These are phyloP conservation scores for Diaporthe eres DNA, from an alignment of 2,329 filamentous ascomycete species.

Conservation along the genomic window DNA sequence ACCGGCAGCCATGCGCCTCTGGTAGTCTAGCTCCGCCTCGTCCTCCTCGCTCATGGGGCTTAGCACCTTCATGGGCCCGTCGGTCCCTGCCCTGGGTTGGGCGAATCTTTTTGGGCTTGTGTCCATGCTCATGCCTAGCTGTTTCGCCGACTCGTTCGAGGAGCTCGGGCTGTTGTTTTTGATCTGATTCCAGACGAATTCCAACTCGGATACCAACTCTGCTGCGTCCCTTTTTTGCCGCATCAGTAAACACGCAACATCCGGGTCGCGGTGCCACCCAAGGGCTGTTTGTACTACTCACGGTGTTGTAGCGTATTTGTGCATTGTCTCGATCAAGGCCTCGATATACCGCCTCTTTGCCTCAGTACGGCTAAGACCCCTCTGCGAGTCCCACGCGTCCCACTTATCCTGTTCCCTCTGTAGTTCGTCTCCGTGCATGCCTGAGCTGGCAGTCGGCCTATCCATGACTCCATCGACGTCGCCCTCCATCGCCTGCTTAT, in stretches of 20 bases:
- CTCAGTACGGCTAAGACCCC: conserved; percentile 86
- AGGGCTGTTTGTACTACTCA: conserved; percentile 55
- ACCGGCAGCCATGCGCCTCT: conserved; percentile 58
- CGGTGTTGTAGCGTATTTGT: conserved; percentile 91
- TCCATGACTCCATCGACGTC: conserved; percentile 96
- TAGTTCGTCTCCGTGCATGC: conserved; percentile 66
- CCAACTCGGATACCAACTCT: conserved; percentile 92
- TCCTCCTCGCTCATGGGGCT: conserved; percentile 90
- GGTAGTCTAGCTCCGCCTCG: conserved; percentile 71
- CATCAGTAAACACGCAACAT: conserved; percentile 23
- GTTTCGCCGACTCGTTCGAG: conserved; percentile 69
- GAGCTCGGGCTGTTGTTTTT: conserved; percentile 84
- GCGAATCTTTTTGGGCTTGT: conserved; percentile 60
- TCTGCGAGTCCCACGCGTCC: conserved; percentile 96
- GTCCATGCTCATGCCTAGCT: conserved; percentile 51
- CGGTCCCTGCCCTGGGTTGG: conserved; percentile 63
- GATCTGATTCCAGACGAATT: conserved; percentile 99
- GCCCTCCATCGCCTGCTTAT: conserved; percentile 99
- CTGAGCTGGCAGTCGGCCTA: conserved; percentile 72
- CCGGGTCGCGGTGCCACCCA: neutral
- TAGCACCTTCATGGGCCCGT: conserved; percentile 77
- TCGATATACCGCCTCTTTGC: conserved; percentile 96
- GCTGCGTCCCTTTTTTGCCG: conserved; percentile 74
- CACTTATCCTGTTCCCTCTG: conserved; percentile 78
- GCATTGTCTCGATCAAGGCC: conserved; percentile 96